These are phyloP conservation scores for Colletotrichum echinochloae DNA, from an alignment of 2,329 filamentous ascomycete species.

Conservation along the genomic window DNA sequence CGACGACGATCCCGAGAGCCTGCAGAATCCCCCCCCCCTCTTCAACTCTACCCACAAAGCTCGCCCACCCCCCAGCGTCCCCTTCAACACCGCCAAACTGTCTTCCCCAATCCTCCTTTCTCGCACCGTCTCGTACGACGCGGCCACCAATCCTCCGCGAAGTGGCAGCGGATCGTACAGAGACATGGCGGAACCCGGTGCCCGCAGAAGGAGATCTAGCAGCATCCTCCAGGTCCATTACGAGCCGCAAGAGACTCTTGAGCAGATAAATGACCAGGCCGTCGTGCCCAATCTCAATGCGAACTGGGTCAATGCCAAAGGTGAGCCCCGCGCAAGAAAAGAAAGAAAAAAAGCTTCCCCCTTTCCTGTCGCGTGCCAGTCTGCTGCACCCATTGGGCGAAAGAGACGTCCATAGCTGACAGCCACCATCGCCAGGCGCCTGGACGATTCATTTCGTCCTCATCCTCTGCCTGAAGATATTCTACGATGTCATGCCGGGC, in stretches of 20 bases:
- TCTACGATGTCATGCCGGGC: constrained; percentile 96
- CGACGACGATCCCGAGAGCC: constrained; percentile 32
- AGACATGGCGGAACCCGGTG: constrained; percentile 73
- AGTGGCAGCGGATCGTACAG: constrained; percentile 70
- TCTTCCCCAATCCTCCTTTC: constrained; percentile 89
- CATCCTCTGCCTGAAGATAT: constrained; percentile 91
- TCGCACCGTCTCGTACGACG: constrained; percentile 92
- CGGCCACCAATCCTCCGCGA: constrained; percentile 77
- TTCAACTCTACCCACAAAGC: constrained; percentile 43
- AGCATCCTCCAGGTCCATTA: constrained; percentile 94
- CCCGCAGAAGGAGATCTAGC: constrained; percentile 92
- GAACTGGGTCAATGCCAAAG: constrained; percentile 99
- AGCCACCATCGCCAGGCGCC: constrained; percentile 71
- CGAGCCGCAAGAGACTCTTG: constrained; percentile 94
- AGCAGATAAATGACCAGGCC: constrained; percentile 97
- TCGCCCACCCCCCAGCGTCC: constrained; percentile 43
- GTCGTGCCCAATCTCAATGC: constrained; percentile 95
- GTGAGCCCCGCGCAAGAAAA: constrained; percentile 68
- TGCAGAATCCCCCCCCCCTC: constrained; percentile 13
- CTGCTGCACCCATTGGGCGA: neutral
- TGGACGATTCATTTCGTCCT: constrained; percentile 98
- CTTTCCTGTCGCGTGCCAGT: constrained; percentile 19
- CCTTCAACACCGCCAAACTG: constrained; percentile 89
- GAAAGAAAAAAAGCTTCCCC: neutral
- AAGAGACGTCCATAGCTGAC: constrained; percentile 14